Conservation (phyloP, 1,284 basidiomycete genomes). For the Pseudozyma pruni region DNA sequence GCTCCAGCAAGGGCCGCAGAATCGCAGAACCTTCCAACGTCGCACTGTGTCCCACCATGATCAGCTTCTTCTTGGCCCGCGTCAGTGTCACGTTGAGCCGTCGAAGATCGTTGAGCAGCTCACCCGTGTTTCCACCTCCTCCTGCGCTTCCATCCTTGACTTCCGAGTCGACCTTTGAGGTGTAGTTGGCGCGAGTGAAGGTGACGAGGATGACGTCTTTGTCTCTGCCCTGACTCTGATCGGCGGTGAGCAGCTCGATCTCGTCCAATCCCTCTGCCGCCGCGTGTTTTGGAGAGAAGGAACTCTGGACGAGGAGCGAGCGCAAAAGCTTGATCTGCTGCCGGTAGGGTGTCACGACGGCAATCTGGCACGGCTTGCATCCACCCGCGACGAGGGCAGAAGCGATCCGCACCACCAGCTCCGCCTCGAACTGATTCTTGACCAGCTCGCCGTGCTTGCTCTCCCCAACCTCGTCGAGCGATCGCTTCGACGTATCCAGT, state of each 20-base stretch:
- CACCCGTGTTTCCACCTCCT: conserved; percentile 29
- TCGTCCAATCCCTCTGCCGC: not conserved
- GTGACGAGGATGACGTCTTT: conserved; percentile 62
- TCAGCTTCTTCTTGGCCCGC: conserved; percentile 72
- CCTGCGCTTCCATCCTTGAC: not conserved
- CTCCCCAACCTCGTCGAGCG: conserved; percentile 79
- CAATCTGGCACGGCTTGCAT: conserved; percentile 78
- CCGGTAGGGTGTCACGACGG: conserved; percentile 88
- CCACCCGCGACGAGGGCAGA: conserved; percentile 77
- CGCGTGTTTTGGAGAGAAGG: not conserved
- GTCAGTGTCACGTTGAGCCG: conserved; percentile 64
- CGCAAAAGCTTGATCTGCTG: conserved; percentile 92
- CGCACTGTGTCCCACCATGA: conserved; percentile 49
- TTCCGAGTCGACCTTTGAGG: not conserved
- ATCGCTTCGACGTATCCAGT: conserved; percentile 82
- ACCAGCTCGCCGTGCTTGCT: conserved; percentile 30
- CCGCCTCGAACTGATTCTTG: conserved; percentile 83
- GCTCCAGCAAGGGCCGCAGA: conserved; percentile 8
- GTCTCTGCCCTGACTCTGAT: conserved; percentile 93
- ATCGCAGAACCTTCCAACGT: conserved; percentile 35
- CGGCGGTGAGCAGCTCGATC: conserved; percentile 91
- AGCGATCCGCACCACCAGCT: conserved; percentile 73
- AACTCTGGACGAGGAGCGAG: conserved; percentile 47
- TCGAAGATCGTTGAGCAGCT: conserved; percentile 56
- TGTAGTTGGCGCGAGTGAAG: conserved; percentile 54